Evolutionary conservation across 352 stramenopile genomes (phyloP).

Genomic region (Phytophthora chlamydospora): DNA sequence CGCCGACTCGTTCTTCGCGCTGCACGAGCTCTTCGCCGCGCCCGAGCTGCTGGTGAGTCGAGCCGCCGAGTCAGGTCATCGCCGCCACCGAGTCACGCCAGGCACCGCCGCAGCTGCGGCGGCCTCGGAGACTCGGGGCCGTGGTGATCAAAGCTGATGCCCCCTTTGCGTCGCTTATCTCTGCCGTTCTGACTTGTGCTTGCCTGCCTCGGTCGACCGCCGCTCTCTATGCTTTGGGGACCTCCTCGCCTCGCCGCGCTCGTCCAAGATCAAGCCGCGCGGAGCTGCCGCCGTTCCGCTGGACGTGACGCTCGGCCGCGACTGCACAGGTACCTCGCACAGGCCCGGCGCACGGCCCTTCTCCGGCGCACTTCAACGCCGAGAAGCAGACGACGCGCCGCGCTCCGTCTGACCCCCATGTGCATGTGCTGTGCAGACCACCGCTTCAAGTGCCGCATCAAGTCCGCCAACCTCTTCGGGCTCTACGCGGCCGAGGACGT

Average conservation of each 20-base stretch:
- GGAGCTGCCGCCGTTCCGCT: conserved; percentile 47
- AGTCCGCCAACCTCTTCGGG: conserved; percentile 66
- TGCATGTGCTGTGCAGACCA: conserved; percentile 46
- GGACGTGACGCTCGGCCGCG: conserved; percentile 64
- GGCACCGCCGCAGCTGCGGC: neutral
- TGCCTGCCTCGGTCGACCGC: neutral
- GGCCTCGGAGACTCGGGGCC: neutral
- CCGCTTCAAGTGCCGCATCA: conserved; percentile 78
- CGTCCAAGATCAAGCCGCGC: conserved; percentile 66
- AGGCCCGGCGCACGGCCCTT: conserved; percentile 28
- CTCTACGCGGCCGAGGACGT: conserved; percentile 72
- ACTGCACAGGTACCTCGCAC: conserved; percentile 43
- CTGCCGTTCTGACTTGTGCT: neutral
- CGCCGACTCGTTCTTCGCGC: conserved; percentile 78
- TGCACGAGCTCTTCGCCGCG: conserved; percentile 67
- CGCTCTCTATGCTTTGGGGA: conserved; percentile 8
- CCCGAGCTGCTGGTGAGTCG: conserved; percentile 58
- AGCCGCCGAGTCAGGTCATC: conserved; percentile 1
- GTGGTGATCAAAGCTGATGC: too few species aligned
- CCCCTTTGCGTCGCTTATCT: conserved; percentile 1
- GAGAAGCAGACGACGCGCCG: conserved; percentile 28
- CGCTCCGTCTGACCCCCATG: conserved; percentile 23
- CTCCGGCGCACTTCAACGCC: conserved; percentile 37
- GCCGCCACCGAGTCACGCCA: neutral
- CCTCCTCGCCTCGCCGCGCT: neutral